Evolutionary conservation across 2,329 filamentous ascomycete genomes (phyloP).

Genomic region (Macrophomina pseudophaseolina): DNA sequence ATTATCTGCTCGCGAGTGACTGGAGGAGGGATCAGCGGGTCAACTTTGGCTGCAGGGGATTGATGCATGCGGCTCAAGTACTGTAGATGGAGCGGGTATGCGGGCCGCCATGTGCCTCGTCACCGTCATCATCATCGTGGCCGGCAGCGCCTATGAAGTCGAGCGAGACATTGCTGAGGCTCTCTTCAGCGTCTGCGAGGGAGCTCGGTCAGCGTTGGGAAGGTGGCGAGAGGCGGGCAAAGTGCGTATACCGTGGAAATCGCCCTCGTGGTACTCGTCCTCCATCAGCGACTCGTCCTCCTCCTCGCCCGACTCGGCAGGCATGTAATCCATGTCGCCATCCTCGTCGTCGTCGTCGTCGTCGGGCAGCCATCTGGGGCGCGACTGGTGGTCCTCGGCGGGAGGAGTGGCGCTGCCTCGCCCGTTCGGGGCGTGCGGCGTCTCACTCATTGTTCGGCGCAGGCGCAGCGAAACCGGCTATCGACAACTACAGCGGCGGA

Average conservation of each 20-base stretch:
- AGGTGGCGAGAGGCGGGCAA: background rate
- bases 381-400: background rate
- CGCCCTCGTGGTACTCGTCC: conserved; percentile 43
- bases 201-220: conserved; percentile 17
- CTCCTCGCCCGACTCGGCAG: conserved; percentile 43
- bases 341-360: conserved; percentile 54
- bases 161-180: conserved; percentile 48
- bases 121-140: conserved; percentile 34
- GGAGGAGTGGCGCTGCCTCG: conserved; percentile 6
- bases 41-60: conserved; percentile 11
- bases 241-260: conserved; percentile 40
- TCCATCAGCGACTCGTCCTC: conserved; percentile 43
- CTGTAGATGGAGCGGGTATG: conserved; percentile 29
- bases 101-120: conserved; percentile 44
- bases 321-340: conserved; percentile 57
- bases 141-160: conserved; percentile 40
- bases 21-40: conserved; percentile 31
- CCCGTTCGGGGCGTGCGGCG: conserved; percentile 8
- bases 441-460: conserved; percentile 19
- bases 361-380: conserved; percentile 36
- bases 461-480: conserved; percentile 6
- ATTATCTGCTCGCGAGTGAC: conserved; percentile 58
- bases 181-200: conserved; percentile 48
- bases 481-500: background rate
- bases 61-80: conserved; percentile 26